Conservation (phyloP, 129 eudicot species). For the Lactuca saligna region DNA sequence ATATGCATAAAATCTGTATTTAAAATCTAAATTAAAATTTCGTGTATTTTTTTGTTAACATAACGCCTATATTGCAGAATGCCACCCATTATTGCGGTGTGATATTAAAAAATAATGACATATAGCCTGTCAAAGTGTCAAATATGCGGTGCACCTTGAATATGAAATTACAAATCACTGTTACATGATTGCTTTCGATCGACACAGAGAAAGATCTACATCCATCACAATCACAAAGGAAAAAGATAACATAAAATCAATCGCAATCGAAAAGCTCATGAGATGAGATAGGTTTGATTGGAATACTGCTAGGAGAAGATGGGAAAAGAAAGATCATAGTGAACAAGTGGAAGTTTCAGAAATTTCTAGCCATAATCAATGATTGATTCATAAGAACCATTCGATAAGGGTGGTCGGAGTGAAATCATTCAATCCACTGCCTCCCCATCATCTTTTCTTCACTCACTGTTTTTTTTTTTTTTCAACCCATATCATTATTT, state of each 20-base stretch:
- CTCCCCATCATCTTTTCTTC: conserved; percentile 6
- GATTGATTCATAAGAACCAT: conserved; percentile 11
- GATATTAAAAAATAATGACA: background rate
- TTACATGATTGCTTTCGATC: conserved; percentile 1
- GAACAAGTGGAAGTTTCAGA: conserved; percentile 36
- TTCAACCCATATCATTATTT: too few relatives aligned
- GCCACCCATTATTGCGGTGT: background rate
- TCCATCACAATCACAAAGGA: conserved; percentile 11
- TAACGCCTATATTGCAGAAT: background rate
- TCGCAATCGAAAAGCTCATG: conserved; percentile 14
- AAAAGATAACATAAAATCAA: conserved; percentile 17
- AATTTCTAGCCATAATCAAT: conserved; percentile 24
- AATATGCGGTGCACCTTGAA: background rate
- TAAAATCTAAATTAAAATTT: too few relatives aligned
- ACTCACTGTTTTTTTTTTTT: too few relatives aligned
- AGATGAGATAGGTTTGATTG: conserved; percentile 14
- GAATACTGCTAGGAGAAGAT: conserved; percentile 22
- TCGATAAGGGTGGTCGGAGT: too few relatives aligned
- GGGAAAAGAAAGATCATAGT: conserved; percentile 30
- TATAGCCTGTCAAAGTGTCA: background rate
- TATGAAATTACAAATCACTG: conserved; percentile 15
- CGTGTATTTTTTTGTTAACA: background rate
- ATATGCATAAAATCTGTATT: background rate
- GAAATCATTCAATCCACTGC: background rate
- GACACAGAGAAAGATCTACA: conserved; percentile 1